Evolutionary conservation across 768 basidiomycete genomes (phyloP).

Genomic region (Vararia minispora): DNA sequence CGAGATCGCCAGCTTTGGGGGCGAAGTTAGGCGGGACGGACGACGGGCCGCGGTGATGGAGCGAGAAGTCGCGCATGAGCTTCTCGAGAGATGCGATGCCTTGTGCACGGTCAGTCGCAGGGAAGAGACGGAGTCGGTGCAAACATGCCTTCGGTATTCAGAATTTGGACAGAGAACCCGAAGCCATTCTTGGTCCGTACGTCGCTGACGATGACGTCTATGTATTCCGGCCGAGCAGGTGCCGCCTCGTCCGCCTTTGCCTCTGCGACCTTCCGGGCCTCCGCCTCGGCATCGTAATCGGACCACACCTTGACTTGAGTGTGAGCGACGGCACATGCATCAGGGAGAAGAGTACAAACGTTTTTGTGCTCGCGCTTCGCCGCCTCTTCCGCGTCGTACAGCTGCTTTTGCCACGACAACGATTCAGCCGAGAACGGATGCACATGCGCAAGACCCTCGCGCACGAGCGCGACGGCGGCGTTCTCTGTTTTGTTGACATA

Average conservation of each 20-base stretch:
- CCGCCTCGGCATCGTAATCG: slow-evolving; percentile 68
- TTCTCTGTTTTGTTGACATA: slow-evolving; percentile 83
- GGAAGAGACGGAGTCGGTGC: not conserved
- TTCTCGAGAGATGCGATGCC: slow-evolving; percentile 88
- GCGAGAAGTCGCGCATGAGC: slow-evolving; percentile 88
- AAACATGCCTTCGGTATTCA: slow-evolving; percentile 75
- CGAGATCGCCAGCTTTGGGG: slow-evolving; percentile 80
- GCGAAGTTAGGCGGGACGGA: slow-evolving; percentile 54
- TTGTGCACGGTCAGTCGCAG: slow-evolving; percentile 20
- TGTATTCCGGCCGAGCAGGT: slow-evolving; percentile 69
- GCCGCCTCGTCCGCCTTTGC: slow-evolving; percentile 31
- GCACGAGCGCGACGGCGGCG: slow-evolving; percentile 70
- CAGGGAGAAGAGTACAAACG: slow-evolving; percentile 17
- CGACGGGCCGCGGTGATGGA: slow-evolving; percentile 65
- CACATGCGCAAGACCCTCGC: slow-evolving; percentile 81
- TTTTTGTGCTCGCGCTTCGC: slow-evolving; percentile 69
- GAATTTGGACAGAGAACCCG: slow-evolving; percentile 84
- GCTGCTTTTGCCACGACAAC: slow-evolving; percentile 66
- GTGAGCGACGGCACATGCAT: not conserved
- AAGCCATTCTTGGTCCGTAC: slow-evolving; percentile 66
- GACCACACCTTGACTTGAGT: slow-evolving; percentile 61
- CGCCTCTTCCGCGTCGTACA: slow-evolving; percentile 76
- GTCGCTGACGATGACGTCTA: slow-evolving; percentile 89
- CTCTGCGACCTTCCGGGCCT: slow-evolving; percentile 41
- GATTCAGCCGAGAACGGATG: slow-evolving; percentile 82